Percentiles rank a stretch among this genome's conserved stretches.
Evolutionary conservation across 192 early-diverging fungal genomes (phyloP).

Genomic region (Phycomyces blakesleeanus): DNA sequence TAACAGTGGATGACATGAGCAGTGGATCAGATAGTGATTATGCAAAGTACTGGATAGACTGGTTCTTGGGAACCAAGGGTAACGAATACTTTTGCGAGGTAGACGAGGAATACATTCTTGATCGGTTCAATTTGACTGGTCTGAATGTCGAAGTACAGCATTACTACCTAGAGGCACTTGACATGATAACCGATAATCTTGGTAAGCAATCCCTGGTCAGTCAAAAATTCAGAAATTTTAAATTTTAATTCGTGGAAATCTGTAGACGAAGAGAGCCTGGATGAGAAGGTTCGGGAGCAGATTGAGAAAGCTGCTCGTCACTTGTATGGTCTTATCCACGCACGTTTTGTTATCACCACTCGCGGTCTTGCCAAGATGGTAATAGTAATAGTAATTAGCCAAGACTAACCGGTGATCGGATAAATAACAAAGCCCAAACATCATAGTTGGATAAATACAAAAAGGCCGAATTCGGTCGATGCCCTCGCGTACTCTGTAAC

Average conservation of each 20-base stretch:
- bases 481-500: slow-evolving; percentile 91
- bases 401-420: too few species aligned
- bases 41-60: slow-evolving; percentile 89
- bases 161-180: slow-evolving; percentile 79
- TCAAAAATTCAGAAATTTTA: not conserved
- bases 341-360: slow-evolving; percentile 90
- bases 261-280: slow-evolving; percentile 57
- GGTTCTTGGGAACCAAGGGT: slow-evolving; percentile 87
- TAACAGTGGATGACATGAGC: slow-evolving; percentile 52
- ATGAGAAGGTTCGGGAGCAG: slow-evolving; percentile 70
- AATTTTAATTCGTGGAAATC: not conserved
- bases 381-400: too few species aligned
- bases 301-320: slow-evolving; percentile 88
- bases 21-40: slow-evolving; percentile 61
- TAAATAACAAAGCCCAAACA: too few species aligned
- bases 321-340: slow-evolving; percentile 98
- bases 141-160: slow-evolving; percentile 86
- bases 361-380: slow-evolving; percentile 93
- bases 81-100: slow-evolving; percentile 98
- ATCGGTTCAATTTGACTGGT: slow-evolving; percentile 97
- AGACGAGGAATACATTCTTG: slow-evolving; percentile 96
- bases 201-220: slow-evolving; percentile 40
- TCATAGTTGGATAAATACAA: slow-evolving; percentile 84
- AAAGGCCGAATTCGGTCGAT: slow-evolving; percentile 92
- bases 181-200: slow-evolving; percentile 87